phyloP scores from a whole-genome alignment of 192 early-diverging fungal species.

The Allomyces macrogynus region DNA sequence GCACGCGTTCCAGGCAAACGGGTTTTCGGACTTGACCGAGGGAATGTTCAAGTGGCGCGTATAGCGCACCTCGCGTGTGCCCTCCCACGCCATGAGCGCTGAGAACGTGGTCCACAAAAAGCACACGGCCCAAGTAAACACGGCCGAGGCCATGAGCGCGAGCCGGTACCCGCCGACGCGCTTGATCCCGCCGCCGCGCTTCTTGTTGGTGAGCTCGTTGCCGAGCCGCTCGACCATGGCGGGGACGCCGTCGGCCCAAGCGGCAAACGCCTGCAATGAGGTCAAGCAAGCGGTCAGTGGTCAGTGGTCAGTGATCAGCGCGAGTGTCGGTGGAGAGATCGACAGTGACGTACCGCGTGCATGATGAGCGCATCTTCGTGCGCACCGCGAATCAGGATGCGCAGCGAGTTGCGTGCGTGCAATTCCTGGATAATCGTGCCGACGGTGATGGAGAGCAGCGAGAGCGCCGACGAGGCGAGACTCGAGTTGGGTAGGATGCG shows the following conservation, averaged over 20 bases:
- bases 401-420: not conserved
- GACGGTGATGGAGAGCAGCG: not conserved
- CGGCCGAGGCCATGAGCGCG: not conserved
- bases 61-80: not conserved
- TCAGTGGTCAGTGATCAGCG: too few species aligned
- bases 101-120: not conserved
- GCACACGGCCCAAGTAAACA: not conserved
- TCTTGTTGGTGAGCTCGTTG: not conserved
- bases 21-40: not conserved
- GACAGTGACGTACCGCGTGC: not conserved
- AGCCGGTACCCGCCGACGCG: not conserved
- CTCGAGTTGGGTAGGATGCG: not conserved
- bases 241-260: too few species aligned
- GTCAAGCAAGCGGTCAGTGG: not conserved
- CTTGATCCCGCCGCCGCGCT: not conserved
- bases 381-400: not conserved
- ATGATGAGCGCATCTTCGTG: not conserved
- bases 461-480: not conserved
- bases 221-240: too few species aligned
- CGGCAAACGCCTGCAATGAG: too few species aligned
- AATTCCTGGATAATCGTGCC: not conserved
- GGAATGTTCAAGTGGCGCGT: not conserved
- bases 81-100: not conserved
- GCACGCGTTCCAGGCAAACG: not conserved
- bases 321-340: too few species aligned